Conservation (phyloP, 176 grass and related monocot genomes). For the Musa schizocarpa region DNA sequence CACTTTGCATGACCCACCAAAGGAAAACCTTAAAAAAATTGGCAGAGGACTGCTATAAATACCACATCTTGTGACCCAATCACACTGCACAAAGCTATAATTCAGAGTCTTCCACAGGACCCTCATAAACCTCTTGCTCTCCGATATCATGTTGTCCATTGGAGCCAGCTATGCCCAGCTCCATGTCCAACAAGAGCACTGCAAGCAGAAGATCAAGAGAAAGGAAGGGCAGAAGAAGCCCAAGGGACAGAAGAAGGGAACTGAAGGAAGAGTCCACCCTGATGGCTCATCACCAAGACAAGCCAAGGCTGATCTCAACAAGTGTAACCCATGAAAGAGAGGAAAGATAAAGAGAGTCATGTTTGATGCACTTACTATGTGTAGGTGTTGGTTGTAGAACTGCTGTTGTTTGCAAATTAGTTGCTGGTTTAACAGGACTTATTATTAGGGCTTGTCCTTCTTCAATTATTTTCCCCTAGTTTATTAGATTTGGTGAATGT, state of each 20-base stretch:
- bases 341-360: background rate
- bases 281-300: background rate
- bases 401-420: too few relatives aligned
- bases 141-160: background rate
- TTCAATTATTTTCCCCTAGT: too few relatives aligned
- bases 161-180: constrained; percentile 11
- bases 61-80: background rate
- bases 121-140: background rate
- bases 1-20: background rate
- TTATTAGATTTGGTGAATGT: too few relatives aligned
- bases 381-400: too few relatives aligned
- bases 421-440: too few relatives aligned
- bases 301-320: background rate
- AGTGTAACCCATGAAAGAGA: background rate
- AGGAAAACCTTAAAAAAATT: background rate
- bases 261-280: constrained; percentile 2
- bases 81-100: background rate
- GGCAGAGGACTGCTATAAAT: background rate
- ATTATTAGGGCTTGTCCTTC: too few relatives aligned
- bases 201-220: constrained; percentile 1
- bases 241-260: constrained; percentile 2
- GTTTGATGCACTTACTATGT: too few relatives aligned
- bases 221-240: background rate
- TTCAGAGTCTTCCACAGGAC: background rate
- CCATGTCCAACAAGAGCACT: constrained; percentile 8